Evolutionary conservation across 2,329 filamentous ascomycete species (phyloP).

Genomic region (Aspergillus ochraceus): DNA sequence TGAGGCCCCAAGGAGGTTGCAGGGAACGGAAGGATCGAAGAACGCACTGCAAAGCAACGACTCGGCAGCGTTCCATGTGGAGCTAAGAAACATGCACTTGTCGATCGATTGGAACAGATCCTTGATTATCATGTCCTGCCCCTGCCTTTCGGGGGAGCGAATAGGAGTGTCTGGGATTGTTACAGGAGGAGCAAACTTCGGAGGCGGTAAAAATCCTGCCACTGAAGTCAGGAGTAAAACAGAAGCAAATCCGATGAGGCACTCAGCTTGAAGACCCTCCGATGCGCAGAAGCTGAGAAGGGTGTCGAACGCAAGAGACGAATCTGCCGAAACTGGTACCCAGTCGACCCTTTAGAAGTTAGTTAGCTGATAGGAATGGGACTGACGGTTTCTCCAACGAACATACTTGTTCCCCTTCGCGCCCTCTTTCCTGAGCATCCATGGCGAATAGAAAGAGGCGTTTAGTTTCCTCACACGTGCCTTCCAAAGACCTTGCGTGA

Average conservation of each 20-base stretch:
- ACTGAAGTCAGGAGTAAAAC: slow-evolving; percentile 2
- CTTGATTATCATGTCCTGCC: not conserved
- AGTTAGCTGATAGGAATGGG: not conserved
- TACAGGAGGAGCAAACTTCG: not conserved
- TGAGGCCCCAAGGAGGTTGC: slow-evolving; percentile 21
- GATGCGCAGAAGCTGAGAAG: slow-evolving; percentile 1
- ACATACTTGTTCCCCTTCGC: not conserved
- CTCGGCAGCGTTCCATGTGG: slow-evolving; percentile 21
- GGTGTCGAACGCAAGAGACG: slow-evolving; percentile 3
- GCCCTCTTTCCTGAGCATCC: not conserved
- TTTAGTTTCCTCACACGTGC: not conserved
- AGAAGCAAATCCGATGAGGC: slow-evolving; percentile 1
- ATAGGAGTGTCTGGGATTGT: not conserved
- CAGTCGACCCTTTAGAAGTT: not conserved
- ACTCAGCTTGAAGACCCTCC: slow-evolving; percentile 5
- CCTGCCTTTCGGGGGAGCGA: not conserved
- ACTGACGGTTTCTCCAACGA: not conserved
- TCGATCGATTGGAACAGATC: not conserved
- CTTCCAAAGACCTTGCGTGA: not conserved
- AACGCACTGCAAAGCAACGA: slow-evolving; percentile 24
- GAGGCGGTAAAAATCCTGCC: not conserved
- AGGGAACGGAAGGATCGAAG: slow-evolving; percentile 23
- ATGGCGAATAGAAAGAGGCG: not conserved
- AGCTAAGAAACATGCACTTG: slow-evolving; percentile 15
- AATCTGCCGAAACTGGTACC: not conserved